Base-by-base conservation (phyloP, 2,329 filamentous ascomycete genomes). In the Coniochaeta sp. region DNA sequence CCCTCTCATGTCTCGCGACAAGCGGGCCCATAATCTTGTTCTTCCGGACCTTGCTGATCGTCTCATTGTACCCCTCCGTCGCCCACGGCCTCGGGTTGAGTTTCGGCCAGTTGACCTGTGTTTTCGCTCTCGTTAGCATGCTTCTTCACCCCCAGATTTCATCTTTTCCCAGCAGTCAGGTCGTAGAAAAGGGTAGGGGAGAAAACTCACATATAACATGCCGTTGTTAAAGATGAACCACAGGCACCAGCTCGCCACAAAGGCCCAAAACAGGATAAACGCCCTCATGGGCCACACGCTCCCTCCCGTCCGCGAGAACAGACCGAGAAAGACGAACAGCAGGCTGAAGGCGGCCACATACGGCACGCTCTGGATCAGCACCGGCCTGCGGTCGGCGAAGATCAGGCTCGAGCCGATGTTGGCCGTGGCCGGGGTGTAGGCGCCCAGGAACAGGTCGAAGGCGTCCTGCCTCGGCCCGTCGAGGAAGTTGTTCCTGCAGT, bases 91-190 rank as follows among this genome's bases (percentile, higher is more conserved):
- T 88, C 12, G 92, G 93, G 73, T 96, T 96, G 56, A 99, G 84
- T 72, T 96, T 97, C 11, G 95, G 95, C 95, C 96, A 99, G 76
- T 97, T 98, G 66, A 97, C 93, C 92, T 96, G 63, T n/a, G n/a
- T n/a, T 52, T 58, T 54, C n/a, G 14, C 3, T 57, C 57, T 71
- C 61, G 28, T 58, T 44, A 64, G 38, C n/a, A 26, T 6, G 6
- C 14, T 31, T n/a, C n/a, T n/a, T n/a, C n/a, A n/a, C n/a, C n/a
- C n/a, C n/a, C n/a, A n/a, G n/a, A n/a, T n/a, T n/a, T n/a, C n/a
- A n/a, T n/a, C 3, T 52, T 31, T 9, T 31, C 28, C 28, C 28
- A 9, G 28, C 9, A 5, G 9, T 31, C 1, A 44, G 9, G 34
- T 28, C 6, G n/a, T n/a, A 3, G 2, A 56, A 47, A 26, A 33